Percentiles rank a stretch among this genome's conserved stretches.
phyloP scores from a whole-genome alignment of 495 filamentous ascomycete species.

The Aspergillus ostianus region DNA sequence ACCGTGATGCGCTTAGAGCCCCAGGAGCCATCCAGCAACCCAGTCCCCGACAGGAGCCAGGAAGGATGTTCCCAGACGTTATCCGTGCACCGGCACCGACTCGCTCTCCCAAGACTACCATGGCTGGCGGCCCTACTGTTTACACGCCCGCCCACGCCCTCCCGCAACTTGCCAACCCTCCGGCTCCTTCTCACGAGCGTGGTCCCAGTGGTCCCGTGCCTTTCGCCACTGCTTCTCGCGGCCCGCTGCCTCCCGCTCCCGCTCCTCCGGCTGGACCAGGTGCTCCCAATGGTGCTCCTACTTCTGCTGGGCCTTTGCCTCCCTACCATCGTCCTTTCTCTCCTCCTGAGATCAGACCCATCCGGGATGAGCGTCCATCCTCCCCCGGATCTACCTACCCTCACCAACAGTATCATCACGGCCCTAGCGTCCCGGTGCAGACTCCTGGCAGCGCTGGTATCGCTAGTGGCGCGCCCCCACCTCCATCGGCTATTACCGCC shows the following conservation, averaged over 20 bases:
- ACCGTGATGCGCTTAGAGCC: constrained; percentile 64
- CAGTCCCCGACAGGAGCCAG: constrained; percentile 66
- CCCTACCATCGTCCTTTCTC: constrained; percentile 65
- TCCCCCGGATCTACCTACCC: constrained; percentile 81
- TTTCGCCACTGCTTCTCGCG: constrained; percentile 33
- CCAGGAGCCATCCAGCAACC: constrained; percentile 65
- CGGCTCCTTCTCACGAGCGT: constrained; percentile 48
- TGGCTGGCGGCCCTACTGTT: constrained; percentile 54
- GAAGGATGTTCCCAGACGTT: constrained; percentile 72
- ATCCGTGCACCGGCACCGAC: constrained; percentile 58
- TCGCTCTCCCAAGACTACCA: constrained; percentile 61
- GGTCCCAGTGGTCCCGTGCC: constrained; percentile 56
- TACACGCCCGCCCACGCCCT: constrained; percentile 62
- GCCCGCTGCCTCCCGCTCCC: constrained; percentile 43
- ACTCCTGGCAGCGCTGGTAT: constrained; percentile 70
- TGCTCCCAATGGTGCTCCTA: constrained; percentile 49
- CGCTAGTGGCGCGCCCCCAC: constrained; percentile 72
- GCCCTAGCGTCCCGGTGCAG: constrained; percentile 61
- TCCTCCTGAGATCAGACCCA: constrained; percentile 80
- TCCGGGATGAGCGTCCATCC: constrained; percentile 79
- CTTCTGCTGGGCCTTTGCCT: constrained; percentile 44
- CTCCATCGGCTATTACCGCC: constrained; percentile 67
- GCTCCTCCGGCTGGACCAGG: constrained; percentile 50
- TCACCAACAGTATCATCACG: constrained; percentile 73
- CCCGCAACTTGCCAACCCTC: constrained; percentile 60